Conservation (phyloP, 805 yeast species). For the Peterozyma xylosa region DNA sequence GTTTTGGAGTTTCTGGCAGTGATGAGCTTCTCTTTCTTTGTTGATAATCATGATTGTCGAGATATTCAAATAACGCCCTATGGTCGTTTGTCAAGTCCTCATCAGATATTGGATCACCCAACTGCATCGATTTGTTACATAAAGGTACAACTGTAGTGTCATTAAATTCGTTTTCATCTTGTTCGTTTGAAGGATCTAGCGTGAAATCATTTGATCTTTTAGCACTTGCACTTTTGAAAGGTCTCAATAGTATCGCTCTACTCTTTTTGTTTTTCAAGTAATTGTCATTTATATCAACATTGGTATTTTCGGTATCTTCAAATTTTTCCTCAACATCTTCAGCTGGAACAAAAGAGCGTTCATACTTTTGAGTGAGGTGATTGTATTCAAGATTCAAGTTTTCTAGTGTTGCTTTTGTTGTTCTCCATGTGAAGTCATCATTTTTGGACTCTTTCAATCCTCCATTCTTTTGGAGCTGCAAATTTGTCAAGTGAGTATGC, state of each 20-base stretch:
- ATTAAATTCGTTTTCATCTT: background rate
- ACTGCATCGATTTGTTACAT: too few relatives aligned
- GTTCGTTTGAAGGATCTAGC: background rate
- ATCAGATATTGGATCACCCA: too few relatives aligned
- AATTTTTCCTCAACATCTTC: background rate
- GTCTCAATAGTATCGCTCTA: conserved; percentile 5
- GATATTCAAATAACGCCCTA: too few relatives aligned
- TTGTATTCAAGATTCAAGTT: conserved; percentile 32
- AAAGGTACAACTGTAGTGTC: background rate
- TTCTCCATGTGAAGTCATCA: conserved; percentile 33
- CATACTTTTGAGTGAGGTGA: conserved; percentile 15
- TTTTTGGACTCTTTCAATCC: conserved; percentile 17
- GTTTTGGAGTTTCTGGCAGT: background rate
- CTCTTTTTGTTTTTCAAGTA: conserved; percentile 3
- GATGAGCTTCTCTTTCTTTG: background rate
- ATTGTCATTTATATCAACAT: background rate
- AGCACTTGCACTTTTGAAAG: conserved; percentile 3
- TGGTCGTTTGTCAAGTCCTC: too few relatives aligned
- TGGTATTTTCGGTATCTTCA: background rate
- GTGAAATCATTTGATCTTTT: too few relatives aligned
- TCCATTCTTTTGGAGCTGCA: conserved; percentile 6
- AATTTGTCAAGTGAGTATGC: conserved; percentile 12
- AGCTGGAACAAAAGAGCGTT: background rate
- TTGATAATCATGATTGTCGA: background rate
- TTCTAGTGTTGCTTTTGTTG: conserved; percentile 37